These are phyloP conservation scores for Nemophila menziesii DNA, from an alignment of 257 asterid species.

Conservation along the genomic window DNA sequence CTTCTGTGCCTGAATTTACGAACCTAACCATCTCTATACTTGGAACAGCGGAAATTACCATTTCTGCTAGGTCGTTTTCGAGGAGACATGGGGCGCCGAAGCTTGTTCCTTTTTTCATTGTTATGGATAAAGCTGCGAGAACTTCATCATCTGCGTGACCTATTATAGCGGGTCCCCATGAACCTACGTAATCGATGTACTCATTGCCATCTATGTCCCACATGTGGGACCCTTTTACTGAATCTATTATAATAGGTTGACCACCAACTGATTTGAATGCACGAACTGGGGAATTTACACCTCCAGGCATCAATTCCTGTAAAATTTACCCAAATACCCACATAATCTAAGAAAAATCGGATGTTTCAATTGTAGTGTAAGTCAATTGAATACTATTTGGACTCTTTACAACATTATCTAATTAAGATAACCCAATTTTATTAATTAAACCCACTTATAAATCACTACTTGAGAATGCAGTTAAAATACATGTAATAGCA, in stretches of 20 bases:
- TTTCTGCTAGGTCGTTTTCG: constrained; percentile 80
- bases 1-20: constrained; percentile 98
- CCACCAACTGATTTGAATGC: constrained; percentile 99
- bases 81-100: constrained; percentile 98
- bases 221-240: constrained; percentile 93
- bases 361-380: too few relatives aligned
- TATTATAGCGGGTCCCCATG: constrained; percentile 99
- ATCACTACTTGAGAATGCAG: neutral
- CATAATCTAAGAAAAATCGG: too few relatives aligned
- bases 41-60: constrained; percentile 96
- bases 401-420: too few relatives aligned
- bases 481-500: too few relatives aligned
- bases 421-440: too few relatives aligned
- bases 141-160: constrained; percentile 99
- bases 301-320: constrained; percentile 99
- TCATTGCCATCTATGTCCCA: constrained; percentile 96
- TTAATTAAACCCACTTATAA: too few relatives aligned
- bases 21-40: constrained; percentile 96
- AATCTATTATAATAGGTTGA: constrained; percentile 80
- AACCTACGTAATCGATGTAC: constrained; percentile 97
- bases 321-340: constrained; percentile 5
- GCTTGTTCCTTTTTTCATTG: constrained; percentile 98
- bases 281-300: constrained; percentile 97
- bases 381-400: too few relatives aligned
- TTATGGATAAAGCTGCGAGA: constrained; percentile 79